Evolutionary conservation across 1,284 basidiomycete genomes (phyloP).

Genomic region (Cryptococcus sp.): DNA sequence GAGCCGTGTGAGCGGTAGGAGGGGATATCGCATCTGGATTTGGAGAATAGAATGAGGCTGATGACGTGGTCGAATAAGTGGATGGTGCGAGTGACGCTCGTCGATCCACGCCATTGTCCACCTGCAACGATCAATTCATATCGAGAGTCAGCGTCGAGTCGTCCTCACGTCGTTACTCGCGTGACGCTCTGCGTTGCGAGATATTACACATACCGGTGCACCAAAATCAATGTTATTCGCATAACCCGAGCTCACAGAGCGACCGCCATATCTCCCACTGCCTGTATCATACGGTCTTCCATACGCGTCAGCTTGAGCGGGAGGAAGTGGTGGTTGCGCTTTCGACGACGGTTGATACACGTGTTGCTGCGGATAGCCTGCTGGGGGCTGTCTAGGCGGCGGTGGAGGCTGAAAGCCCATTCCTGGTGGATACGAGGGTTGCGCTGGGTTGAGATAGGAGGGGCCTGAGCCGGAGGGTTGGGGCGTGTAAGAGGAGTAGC

Average conservation of each 20-base stretch:
- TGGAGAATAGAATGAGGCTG: slow-evolving; percentile 34
- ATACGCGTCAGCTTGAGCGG: slow-evolving; percentile 7
- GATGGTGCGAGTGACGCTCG: slow-evolving; percentile 35
- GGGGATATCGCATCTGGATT: slow-evolving; percentile 31
- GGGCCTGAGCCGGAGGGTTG: slow-evolving; percentile 1
- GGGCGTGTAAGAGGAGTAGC: slow-evolving; percentile 11
- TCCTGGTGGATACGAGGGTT: slow-evolving; percentile 34
- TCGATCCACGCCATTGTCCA: slow-evolving; percentile 14
- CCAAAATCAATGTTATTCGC: slow-evolving; percentile 8
- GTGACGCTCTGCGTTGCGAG: no score
- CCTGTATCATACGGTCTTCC: slow-evolving; percentile 10
- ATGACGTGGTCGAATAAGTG: slow-evolving; percentile 34
- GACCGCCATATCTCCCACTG: slow-evolving; percentile 10
- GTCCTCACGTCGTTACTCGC: no score
- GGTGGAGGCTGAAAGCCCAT: slow-evolving; percentile 12
- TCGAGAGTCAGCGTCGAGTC: background rate
- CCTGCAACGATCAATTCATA: background rate
- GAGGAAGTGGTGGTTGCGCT: slow-evolving; percentile 4
- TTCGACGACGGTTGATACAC: slow-evolving; percentile 9
- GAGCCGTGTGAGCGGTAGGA: slow-evolving; percentile 18
- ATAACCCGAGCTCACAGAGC: slow-evolving; percentile 10
- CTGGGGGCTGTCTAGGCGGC: slow-evolving; percentile 9
- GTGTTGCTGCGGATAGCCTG: slow-evolving; percentile 4
- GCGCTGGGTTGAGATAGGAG: slow-evolving; percentile 31
- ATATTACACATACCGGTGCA: slow-evolving; percentile 11